phyloP scores from a whole-genome alignment of 2,329 filamentous ascomycete species.

The Fusarium buxicola region DNA sequence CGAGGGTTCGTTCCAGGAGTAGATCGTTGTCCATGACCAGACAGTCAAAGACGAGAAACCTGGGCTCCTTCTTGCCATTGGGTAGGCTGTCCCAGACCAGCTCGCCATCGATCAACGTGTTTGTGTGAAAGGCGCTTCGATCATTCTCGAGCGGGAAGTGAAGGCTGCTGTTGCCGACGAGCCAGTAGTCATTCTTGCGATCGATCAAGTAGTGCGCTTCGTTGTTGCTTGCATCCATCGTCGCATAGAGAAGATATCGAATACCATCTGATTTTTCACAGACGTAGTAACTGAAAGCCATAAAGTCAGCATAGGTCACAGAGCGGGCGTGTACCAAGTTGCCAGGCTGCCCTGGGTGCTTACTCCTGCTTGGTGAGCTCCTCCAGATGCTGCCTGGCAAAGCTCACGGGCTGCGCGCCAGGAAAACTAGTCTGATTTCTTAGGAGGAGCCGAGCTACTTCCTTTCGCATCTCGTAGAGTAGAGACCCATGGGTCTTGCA shows the following conservation, averaged over 20 bases:
- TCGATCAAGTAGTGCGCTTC: slow-evolving; percentile 95
- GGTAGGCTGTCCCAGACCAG: slow-evolving; percentile 84
- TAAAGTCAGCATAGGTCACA: slow-evolving; percentile 14
- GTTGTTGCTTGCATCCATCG: slow-evolving; percentile 66
- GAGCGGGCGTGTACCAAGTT: neutral
- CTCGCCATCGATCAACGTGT: slow-evolving; percentile 92
- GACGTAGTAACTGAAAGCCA: slow-evolving; percentile 79
- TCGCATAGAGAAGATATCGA: slow-evolving; percentile 93
- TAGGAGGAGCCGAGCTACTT: slow-evolving; percentile 81
- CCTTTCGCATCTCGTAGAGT: slow-evolving; percentile 71
- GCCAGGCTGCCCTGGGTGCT: slow-evolving; percentile 41
- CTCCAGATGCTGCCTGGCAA: slow-evolving; percentile 82
- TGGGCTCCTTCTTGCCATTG: slow-evolving; percentile 75
- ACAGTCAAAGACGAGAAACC: slow-evolving; percentile 94
- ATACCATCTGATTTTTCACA: slow-evolving; percentile 99
- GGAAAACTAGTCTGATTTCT: slow-evolving; percentile 79
- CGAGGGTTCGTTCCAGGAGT: slow-evolving; percentile 82
- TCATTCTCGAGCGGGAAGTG: slow-evolving; percentile 83
- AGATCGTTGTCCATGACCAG: slow-evolving; percentile 82
- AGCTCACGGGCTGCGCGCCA: slow-evolving; percentile 94
- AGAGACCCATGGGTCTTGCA: slow-evolving; percentile 73
- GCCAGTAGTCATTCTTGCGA: slow-evolving; percentile 98
- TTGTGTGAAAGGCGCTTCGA: slow-evolving; percentile 75
- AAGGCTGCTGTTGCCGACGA: slow-evolving; percentile 73
- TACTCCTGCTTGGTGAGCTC: slow-evolving; percentile 84